phyloP scores from a whole-genome alignment of 805 yeast species.

The Spathaspora passalidarum region DNA sequence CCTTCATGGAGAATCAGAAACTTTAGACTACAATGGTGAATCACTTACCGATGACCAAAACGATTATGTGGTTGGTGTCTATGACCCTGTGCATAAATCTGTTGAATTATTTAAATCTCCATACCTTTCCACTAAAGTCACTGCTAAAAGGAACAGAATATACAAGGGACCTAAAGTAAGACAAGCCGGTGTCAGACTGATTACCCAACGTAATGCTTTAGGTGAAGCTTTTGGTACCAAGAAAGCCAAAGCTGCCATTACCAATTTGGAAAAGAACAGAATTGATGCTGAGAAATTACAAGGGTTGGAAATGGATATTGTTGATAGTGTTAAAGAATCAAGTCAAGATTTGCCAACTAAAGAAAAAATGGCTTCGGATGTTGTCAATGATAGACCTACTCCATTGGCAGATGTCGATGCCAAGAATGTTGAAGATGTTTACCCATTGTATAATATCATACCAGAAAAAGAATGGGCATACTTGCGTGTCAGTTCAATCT shows the following conservation, averaged over 20 bases:
- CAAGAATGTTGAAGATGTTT: slow-evolving; percentile 77
- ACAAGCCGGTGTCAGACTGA: slow-evolving; percentile 48
- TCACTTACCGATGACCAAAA: slow-evolving; percentile 29
- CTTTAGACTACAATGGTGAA: slow-evolving; percentile 69
- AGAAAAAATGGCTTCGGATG: slow-evolving; percentile 54
- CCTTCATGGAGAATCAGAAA: slow-evolving; percentile 72
- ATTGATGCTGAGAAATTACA: slow-evolving; percentile 82
- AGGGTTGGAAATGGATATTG: slow-evolving; percentile 72
- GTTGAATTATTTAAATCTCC: slow-evolving; percentile 66
- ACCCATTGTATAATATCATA: slow-evolving; percentile 70
- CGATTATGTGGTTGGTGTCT: slow-evolving; percentile 72
- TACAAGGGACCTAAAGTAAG: slow-evolving; percentile 62
- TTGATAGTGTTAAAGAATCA: slow-evolving; percentile 69
- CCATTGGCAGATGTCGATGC: slow-evolving; percentile 78
- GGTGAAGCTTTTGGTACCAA: slow-evolving; percentile 98
- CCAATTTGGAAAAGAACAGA: slow-evolving; percentile 75
- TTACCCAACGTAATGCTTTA: slow-evolving; percentile 71
- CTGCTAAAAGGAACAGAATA: slow-evolving; percentile 57
- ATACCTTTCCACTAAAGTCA: slow-evolving; percentile 57
- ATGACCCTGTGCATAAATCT: slow-evolving; percentile 62
- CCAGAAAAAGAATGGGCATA: slow-evolving; percentile 60
- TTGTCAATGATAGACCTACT: slow-evolving; percentile 73
- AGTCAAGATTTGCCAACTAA: slow-evolving; percentile 75
- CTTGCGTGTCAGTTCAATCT: slow-evolving; percentile 61
- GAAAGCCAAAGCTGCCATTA: slow-evolving; percentile 88